phyloP scores from a whole-genome alignment of 1,284 basidiomycete genomes.

The Leccinum ponderosum region DNA sequence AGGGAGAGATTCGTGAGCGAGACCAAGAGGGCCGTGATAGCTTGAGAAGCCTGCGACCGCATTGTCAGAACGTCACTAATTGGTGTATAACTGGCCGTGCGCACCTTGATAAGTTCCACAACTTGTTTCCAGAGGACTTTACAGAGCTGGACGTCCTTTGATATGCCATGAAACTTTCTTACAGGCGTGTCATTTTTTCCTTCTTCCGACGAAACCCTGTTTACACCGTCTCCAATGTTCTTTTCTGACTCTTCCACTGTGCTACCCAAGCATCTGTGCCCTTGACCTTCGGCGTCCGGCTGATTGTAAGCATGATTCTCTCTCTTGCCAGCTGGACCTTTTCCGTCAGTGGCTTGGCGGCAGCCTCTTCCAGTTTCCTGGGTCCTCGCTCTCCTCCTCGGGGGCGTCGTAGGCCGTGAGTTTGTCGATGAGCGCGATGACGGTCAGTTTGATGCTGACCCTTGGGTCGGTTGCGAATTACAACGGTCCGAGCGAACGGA shows the following conservation, averaged over 20 bases:
- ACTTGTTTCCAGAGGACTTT: slow-evolving; percentile 89
- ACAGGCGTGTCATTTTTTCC: slow-evolving; percentile 43
- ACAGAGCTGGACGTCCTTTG: slow-evolving; percentile 89
- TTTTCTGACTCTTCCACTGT: slow-evolving; percentile 23
- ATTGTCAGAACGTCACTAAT: too few species aligned
- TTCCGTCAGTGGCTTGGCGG: slow-evolving; percentile 81
- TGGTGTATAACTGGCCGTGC: too few species aligned
- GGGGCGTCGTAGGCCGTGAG: too few species aligned
- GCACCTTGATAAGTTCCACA: slow-evolving; percentile 51
- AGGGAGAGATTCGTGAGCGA: too few species aligned
- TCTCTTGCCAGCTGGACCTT: slow-evolving; percentile 65
- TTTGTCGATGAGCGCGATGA: too few species aligned
- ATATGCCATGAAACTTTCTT: slow-evolving; percentile 88
- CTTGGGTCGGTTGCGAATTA: too few species aligned
- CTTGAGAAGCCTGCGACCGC: too few species aligned
- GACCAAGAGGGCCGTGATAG: too few species aligned
- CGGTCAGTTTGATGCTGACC: too few species aligned
- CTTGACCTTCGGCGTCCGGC: slow-evolving; percentile 16
- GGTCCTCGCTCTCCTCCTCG: slow-evolving; percentile 63
- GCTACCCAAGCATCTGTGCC: slow-evolving; percentile 35
- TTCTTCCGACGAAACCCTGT: slow-evolving; percentile 36
- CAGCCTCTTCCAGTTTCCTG: slow-evolving; percentile 79
- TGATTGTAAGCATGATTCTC: slow-evolving; percentile 43
- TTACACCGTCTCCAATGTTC: slow-evolving; percentile 26
- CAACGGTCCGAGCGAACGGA: too few species aligned